Percentiles rank a stretch among this genome's conserved stretches.
These are phyloP conservation scores for Zea mays DNA, from an alignment of 176 grass and related monocot genomes.

Conservation along the genomic window Zm-B73-REFERENCE-NAM-5.0 NC_050102.1:33994501-33995000, in stretches of 20 bases:
- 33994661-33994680: conserved; percentile 20
- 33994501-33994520: neutral
- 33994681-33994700: neutral
- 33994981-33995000: no score
- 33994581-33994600: no score
- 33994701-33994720: no score
- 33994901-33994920: neutral
- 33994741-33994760: neutral
- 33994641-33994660: neutral
- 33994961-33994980: no score
- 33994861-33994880: neutral
- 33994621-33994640: neutral
- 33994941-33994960: neutral
- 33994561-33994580: no score
- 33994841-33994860: neutral
- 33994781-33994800: neutral
- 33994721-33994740: neutral
- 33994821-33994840: neutral
- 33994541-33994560: no score
- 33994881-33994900: neutral
- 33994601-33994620: no score
- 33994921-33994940: neutral
- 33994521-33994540: no score
- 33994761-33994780: neutral
- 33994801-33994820: neutral